These are phyloP conservation scores for Pseudogymnoascus destructans DNA, from an alignment of 2,329 filamentous ascomycete genomes.

Conservation along the genomic window DNA sequence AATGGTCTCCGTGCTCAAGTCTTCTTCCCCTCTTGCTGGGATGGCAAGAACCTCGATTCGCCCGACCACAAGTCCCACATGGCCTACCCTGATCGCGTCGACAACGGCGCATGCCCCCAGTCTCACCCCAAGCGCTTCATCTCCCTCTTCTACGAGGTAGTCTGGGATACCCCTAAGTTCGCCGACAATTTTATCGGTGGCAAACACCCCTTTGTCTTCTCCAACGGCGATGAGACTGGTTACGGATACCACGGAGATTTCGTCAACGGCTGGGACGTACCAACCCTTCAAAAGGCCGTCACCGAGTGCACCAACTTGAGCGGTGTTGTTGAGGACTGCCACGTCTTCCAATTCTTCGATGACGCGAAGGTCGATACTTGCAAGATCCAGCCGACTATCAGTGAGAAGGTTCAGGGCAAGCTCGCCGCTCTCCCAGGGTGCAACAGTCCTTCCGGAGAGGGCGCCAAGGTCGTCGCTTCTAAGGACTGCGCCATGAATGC, in stretches of 20 bases:
- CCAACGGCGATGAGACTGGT: conserved; percentile 38
- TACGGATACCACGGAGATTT: conserved; percentile 47
- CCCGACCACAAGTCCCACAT: conserved; percentile 44
- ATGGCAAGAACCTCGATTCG: conserved; percentile 43
- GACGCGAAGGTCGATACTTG: conserved; percentile 39
- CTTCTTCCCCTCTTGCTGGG: conserved; percentile 50
- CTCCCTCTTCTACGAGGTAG: conserved; percentile 47
- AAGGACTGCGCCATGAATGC: conserved; percentile 28
- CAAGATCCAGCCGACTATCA: conserved; percentile 32
- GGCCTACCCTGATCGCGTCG: conserved; percentile 35
- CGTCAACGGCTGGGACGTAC: conserved; percentile 44
- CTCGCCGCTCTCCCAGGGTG: conserved; percentile 41
- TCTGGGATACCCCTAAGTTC: conserved; percentile 40
- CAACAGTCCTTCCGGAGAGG: conserved; percentile 36
- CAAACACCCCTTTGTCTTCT: conserved; percentile 40
- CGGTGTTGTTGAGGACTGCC: conserved; percentile 33
- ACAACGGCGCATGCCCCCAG: conserved; percentile 37
- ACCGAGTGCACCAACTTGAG: conserved; percentile 33
- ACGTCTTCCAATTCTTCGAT: conserved; percentile 37
- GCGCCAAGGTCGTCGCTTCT: conserved; percentile 29
- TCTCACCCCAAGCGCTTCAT: conserved; percentile 41
- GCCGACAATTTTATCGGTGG: conserved; percentile 32
- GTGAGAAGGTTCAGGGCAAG: conserved; percentile 33
- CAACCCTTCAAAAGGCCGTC: conserved; percentile 36
- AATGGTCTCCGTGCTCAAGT: conserved; percentile 39